These are phyloP conservation scores for Avena atlantica DNA, from an alignment of 176 grass and related monocot genomes.

Conservation along the genomic window DNA sequence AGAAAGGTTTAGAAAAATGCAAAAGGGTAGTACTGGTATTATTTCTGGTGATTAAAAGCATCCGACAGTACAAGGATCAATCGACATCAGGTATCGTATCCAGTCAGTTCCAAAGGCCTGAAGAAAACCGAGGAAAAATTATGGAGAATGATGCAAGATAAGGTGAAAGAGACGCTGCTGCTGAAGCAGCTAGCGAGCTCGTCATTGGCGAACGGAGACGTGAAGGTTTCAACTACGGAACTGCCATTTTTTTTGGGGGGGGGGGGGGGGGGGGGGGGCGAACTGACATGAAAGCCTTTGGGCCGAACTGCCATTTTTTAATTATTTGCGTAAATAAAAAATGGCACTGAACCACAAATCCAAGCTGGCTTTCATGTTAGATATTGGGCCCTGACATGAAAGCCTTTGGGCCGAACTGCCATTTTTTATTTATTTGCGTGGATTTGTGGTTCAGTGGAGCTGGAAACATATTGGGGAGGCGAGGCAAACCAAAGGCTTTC, in stretches of 20 bases:
- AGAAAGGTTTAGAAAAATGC: background rate
- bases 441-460: no score
- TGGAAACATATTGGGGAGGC: no score
- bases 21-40: background rate
- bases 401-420: background rate
- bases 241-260: slow-evolving; percentile 28
- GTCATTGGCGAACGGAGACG: slow-evolving; percentile 34
- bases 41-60: background rate
- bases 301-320: no score
- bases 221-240: slow-evolving; percentile 18
- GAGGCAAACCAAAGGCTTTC: background rate
- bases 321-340: no score
- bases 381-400: no score
- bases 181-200: background rate
- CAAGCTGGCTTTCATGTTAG: no score
- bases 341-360: no score
- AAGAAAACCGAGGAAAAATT: background rate
- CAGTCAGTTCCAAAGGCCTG: background rate
- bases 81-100: background rate
- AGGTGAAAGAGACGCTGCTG: slow-evolving; percentile 24
- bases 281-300: no score
- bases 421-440: background rate
- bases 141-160: slow-evolving; percentile 27
- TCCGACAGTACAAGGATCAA: slow-evolving; percentile 19
- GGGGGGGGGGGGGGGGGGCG: no score